These are phyloP conservation scores for Alternaria consortialis DNA, from an alignment of 2,329 filamentous ascomycete genomes.

Conservation along the genomic window DNA sequence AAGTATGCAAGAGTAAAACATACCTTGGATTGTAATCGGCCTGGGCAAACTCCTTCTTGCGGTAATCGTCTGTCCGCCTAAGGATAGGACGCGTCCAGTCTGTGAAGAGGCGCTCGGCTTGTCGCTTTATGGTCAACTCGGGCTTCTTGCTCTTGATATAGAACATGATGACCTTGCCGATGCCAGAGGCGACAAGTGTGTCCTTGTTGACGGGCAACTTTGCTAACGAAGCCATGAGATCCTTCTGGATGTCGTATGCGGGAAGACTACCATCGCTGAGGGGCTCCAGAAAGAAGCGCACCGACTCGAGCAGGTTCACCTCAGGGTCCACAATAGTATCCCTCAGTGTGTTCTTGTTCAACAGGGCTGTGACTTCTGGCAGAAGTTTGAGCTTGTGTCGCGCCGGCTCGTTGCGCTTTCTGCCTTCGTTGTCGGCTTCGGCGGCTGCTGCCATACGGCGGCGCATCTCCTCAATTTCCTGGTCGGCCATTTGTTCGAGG, in stretches of 20 bases:
- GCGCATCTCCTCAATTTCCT: slow-evolving; percentile 87
- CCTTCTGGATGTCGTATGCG: slow-evolving; percentile 96
- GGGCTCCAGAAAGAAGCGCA: slow-evolving; percentile 97
- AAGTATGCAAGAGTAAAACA: slow-evolving; percentile 20
- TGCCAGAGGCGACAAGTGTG: slow-evolving; percentile 85
- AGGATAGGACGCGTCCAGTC: slow-evolving; percentile 97
- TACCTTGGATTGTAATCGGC: slow-evolving; percentile 68
- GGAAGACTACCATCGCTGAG: slow-evolving; percentile 92
- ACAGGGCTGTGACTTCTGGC: slow-evolving; percentile 84
- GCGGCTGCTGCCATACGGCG: slow-evolving; percentile 91
- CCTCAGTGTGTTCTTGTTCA: slow-evolving; percentile 89
- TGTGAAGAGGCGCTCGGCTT: slow-evolving; percentile 88
- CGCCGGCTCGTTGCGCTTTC: slow-evolving; percentile 80
- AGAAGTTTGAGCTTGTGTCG: slow-evolving; percentile 93
- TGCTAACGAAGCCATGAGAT: slow-evolving; percentile 83
- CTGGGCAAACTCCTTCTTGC: slow-evolving; percentile 77
- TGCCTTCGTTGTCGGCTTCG: slow-evolving; percentile 82
- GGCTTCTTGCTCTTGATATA: slow-evolving; percentile 95
- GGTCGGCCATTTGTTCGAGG: slow-evolving; percentile 87
- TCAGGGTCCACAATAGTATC: slow-evolving; percentile 90
- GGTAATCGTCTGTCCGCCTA: slow-evolving; percentile 93
- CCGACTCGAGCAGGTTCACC: slow-evolving; percentile 91
- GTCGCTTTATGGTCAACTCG: slow-evolving; percentile 87
- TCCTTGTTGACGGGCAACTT: slow-evolving; percentile 92
- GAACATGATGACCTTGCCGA: slow-evolving; percentile 95